These are phyloP conservation scores for Beauveria bassiana DNA, from an alignment of 2,329 filamentous ascomycete genomes.

Conservation along the genomic window DNA sequence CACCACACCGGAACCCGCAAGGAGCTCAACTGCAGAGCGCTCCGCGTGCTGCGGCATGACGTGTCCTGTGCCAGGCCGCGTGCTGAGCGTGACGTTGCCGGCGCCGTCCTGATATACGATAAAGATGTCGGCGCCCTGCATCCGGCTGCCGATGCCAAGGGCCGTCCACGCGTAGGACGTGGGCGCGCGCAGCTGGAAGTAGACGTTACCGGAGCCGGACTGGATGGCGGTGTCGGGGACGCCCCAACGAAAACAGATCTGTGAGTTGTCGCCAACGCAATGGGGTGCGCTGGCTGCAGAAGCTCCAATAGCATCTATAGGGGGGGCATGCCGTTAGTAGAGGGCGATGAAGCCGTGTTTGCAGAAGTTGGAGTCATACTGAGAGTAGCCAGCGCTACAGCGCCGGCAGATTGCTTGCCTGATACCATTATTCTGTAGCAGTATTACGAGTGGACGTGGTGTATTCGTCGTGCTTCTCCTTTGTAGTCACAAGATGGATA, in stretches of 20 bases:
- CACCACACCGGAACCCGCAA: constrained; percentile 50
- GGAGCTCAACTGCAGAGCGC: constrained; percentile 40
- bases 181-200: constrained; percentile 52
- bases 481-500: background rate
- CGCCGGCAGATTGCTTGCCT: background rate
- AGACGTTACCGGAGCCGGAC: constrained; percentile 47
- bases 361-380: background rate
- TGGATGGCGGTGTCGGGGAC: constrained; percentile 43
- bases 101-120: constrained; percentile 51
- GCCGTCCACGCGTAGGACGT: constrained; percentile 48
- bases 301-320: constrained; percentile 8
- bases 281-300: constrained; percentile 24
- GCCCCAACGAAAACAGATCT: constrained; percentile 49
- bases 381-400: constrained; percentile 7
- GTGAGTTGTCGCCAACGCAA: constrained; percentile 31
- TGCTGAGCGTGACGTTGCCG: constrained; percentile 55
- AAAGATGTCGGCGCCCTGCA: constrained; percentile 54
- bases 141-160: constrained; percentile 47
- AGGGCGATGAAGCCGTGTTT: background rate
- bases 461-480: background rate
- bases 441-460: background rate
- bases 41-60: constrained; percentile 38
- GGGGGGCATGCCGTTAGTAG: background rate
- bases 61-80: constrained; percentile 42
- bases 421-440: background rate